Conservation (phyloP, 2,329 filamentous ascomycete species). For the Colletotrichum lini region DNA sequence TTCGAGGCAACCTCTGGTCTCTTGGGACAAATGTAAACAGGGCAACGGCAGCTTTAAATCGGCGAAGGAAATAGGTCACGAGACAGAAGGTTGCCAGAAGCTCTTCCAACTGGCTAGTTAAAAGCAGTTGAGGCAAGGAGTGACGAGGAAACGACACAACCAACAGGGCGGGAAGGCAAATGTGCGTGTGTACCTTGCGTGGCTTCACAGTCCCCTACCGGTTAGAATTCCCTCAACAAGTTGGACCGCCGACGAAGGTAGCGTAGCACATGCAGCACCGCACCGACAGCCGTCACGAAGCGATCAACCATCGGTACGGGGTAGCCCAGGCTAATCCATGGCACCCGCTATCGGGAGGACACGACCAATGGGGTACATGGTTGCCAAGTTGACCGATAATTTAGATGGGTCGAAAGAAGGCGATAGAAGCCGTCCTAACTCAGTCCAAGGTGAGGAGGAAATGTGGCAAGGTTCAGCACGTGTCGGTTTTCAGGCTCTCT, state of each 20-base stretch:
- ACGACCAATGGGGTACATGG: conserved; percentile 28
- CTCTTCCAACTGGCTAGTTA: conserved; percentile 29
- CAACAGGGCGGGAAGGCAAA: conserved; percentile 19
- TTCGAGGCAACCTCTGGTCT: conserved; percentile 13
- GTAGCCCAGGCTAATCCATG: conserved; percentile 28
- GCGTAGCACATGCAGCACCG: conserved; percentile 39
- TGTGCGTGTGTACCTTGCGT: conserved; percentile 28
- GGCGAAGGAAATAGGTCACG: conserved; percentile 40
- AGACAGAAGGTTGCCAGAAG: conserved; percentile 38
- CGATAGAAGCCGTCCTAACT: conserved; percentile 35
- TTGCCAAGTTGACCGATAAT: conserved; percentile 26
- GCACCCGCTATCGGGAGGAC: conserved; percentile 19
- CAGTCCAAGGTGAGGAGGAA: conserved; percentile 8
- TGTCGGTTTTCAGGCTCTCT: not conserved
- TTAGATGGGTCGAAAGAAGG: conserved; percentile 39
- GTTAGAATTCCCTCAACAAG: conserved; percentile 39
- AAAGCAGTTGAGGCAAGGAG: conserved; percentile 16
- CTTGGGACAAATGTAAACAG: conserved; percentile 26
- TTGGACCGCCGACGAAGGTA: conserved; percentile 26
- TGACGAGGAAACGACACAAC: conserved; percentile 22
- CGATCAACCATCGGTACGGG: conserved; percentile 27
- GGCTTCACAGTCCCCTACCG: conserved; percentile 32
- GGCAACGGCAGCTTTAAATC: conserved; percentile 18
- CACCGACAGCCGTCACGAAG: conserved; percentile 36
- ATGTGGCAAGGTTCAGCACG: conserved; percentile 25